phyloP scores from a whole-genome alignment of 2,329 filamentous ascomycete genomes.

The Lasiodiplodia hormozganensis region DNA sequence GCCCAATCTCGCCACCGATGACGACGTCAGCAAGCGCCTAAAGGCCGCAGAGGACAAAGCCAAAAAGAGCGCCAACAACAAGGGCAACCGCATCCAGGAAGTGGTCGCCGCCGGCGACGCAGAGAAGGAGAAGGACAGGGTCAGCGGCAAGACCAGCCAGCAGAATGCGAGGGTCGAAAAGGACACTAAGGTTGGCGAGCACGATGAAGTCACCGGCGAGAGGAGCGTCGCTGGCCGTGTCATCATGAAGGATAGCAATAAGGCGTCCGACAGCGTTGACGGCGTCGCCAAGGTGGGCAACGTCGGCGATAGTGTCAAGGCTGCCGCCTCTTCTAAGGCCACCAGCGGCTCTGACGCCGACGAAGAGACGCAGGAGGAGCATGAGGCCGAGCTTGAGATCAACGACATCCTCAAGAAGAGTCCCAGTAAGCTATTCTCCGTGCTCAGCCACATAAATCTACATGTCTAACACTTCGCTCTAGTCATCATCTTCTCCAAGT shows the following conservation, averaged over 20 bases:
- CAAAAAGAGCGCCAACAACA: conserved; percentile 72
- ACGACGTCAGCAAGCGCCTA: conserved; percentile 65
- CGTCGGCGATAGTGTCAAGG: conserved; percentile 39
- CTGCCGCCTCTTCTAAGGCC: conserved; percentile 39
- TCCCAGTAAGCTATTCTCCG: conserved; percentile 65
- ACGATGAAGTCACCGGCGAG: conserved; percentile 44
- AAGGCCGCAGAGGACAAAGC: conserved; percentile 73
- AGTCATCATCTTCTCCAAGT: conserved; percentile 97
- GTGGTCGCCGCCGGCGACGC: conserved; percentile 40
- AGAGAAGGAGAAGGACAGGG: conserved; percentile 32
- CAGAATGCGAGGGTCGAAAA: conserved; percentile 29
- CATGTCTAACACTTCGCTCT: conserved; percentile 29
- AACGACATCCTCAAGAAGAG: conserved; percentile 82
- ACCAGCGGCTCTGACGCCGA: conserved; percentile 33
- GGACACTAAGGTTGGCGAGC: conserved; percentile 28
- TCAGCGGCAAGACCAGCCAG: conserved; percentile 30
- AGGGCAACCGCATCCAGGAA: conserved; percentile 58
- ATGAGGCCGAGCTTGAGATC: conserved; percentile 73
- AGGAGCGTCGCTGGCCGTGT: conserved; percentile 62
- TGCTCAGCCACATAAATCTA: no score
- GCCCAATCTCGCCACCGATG: conserved; percentile 57
- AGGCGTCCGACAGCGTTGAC: conserved; percentile 46
- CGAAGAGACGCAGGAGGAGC: conserved; percentile 62
- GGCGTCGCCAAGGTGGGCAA: conserved; percentile 53
- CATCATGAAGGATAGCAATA: conserved; percentile 53